Percentiles rank a stretch among this genome's conserved stretches.
These are phyloP conservation scores for Metroxylon sagu DNA, from an alignment of 176 grass and related monocot species.

Conservation along the genomic window DNA sequence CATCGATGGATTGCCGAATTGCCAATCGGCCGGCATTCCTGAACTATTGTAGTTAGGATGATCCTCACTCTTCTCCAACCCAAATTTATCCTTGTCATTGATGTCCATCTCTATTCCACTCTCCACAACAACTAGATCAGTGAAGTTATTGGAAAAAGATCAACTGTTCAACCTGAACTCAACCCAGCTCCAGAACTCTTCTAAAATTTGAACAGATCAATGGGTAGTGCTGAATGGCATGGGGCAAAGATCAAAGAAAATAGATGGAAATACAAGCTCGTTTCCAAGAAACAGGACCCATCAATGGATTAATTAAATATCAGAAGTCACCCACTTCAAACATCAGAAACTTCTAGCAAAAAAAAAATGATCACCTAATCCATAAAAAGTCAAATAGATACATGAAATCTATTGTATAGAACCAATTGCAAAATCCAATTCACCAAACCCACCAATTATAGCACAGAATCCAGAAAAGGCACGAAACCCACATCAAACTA, in stretches of 20 bases:
- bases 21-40: too few species aligned
- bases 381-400: background rate
- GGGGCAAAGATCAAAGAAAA: background rate
- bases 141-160: too few species aligned
- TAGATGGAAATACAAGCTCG: background rate
- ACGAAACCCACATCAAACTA: too few species aligned
- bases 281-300: conserved; percentile 1
- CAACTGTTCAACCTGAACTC: too few species aligned
- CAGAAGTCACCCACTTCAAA: background rate
- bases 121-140: too few species aligned
- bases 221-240: background rate
- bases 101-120: conserved; percentile 20
- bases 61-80: conserved; percentile 39
- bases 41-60: conserved; percentile 1
- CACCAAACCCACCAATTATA: too few species aligned
- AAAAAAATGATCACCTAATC: background rate
- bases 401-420: background rate
- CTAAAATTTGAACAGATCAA: background rate
- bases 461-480: too few species aligned
- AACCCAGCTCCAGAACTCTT: too few species aligned
- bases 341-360: background rate
- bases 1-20: too few species aligned
- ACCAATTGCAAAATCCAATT: background rate
- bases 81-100: conserved; percentile 42
- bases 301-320: background rate